A percentile compares a stretch with the other conserved stretches of the same genome.
Evolutionary conservation across 1,284 basidiomycete species (phyloP).

Genomic region (Cryptococcus hybrid): DNA sequence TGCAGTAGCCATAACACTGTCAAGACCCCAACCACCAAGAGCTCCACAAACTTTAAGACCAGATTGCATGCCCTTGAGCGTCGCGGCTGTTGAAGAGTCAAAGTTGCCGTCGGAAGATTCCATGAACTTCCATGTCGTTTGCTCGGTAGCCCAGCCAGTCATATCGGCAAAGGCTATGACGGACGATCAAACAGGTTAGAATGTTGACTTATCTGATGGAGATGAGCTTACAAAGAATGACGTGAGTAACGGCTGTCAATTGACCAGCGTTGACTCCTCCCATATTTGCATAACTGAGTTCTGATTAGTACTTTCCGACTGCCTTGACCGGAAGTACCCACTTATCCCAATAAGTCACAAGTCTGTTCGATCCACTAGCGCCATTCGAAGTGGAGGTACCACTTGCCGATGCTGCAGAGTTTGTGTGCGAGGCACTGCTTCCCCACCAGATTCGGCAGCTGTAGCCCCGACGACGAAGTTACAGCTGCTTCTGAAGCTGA

Average conservation of each 20-base stretch:
- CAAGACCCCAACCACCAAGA: constrained; percentile 27
- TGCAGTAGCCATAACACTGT: constrained; percentile 12
- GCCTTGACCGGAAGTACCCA: background rate
- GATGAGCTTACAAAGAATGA: constrained; percentile 21
- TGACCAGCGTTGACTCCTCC: constrained; percentile 10
- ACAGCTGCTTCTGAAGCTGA: background rate
- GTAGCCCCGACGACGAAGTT: background rate
- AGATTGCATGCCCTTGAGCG: constrained; percentile 4
- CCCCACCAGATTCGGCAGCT: background rate
- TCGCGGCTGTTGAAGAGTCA: background rate
- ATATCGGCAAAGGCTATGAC: constrained; percentile 19
- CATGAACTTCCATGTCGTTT: background rate
- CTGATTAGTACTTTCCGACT: background rate
- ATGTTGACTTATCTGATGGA: background rate
- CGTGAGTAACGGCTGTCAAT: constrained; percentile 24
- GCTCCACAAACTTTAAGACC: constrained; percentile 22
- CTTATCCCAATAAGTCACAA: constrained; percentile 27
- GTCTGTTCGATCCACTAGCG: constrained; percentile 2
- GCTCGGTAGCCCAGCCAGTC: constrained; percentile 2
- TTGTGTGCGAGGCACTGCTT: background rate
- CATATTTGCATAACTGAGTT: constrained; percentile 7
- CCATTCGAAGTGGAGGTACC: background rate
- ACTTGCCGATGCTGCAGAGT: background rate
- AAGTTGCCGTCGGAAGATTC: constrained; percentile 12
- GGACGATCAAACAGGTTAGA: background rate